Evolutionary conservation across 2,329 filamentous ascomycete species (phyloP).

Genomic region (Metarhizium robertsii): DNA sequence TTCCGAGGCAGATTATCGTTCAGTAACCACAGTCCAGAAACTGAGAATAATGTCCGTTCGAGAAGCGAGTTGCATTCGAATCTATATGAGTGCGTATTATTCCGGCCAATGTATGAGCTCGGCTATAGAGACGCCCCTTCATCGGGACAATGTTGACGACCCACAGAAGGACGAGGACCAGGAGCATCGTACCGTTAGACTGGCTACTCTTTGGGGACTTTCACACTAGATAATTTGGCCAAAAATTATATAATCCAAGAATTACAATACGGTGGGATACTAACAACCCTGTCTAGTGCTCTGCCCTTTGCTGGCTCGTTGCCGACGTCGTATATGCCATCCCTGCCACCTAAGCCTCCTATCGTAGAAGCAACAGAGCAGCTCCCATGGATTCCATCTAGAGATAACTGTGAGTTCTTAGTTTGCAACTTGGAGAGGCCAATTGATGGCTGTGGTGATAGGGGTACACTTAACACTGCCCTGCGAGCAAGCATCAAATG

Average conservation of each 20-base stretch:
- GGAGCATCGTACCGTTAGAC: conserved; percentile 45
- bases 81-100: conserved; percentile 63
- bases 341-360: conserved; percentile 46
- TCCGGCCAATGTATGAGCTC: conserved; percentile 62
- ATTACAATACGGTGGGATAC: conserved; percentile 8
- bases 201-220: conserved; percentile 54
- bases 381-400: conserved; percentile 48
- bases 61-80: conserved; percentile 61
- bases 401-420: conserved; percentile 38
- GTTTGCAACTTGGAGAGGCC: background rate
- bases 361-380: conserved; percentile 51
- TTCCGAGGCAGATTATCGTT: conserved; percentile 47
- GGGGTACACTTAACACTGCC: conserved; percentile 41
- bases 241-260: background rate
- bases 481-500: conserved; percentile 53
- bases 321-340: conserved; percentile 45
- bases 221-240: conserved; percentile 52
- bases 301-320: conserved; percentile 53
- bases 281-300: conserved; percentile 30
- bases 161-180: conserved; percentile 29
- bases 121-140: conserved; percentile 61
- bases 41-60: conserved; percentile 66
- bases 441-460: conserved; percentile 12
- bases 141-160: conserved; percentile 29
- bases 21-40: conserved; percentile 61